These are phyloP conservation scores for Parafenestella ontariensis DNA, from an alignment of 2,329 filamentous ascomycete species.

Conservation along the genomic window DNA sequence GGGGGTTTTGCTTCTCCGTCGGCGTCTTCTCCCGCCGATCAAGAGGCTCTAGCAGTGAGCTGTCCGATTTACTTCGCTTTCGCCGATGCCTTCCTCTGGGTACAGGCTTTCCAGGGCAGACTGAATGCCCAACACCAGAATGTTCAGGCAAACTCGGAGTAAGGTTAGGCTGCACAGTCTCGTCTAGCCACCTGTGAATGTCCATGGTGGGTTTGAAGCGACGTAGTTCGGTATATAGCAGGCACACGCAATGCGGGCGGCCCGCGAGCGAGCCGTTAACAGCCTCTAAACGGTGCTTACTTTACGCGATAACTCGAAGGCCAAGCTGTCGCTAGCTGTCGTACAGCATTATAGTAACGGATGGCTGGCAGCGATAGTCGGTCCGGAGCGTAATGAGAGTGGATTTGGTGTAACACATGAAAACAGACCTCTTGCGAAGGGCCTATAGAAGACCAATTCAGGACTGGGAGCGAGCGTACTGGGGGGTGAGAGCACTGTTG, in stretches of 20 bases:
- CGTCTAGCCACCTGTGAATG: slow-evolving; percentile 54
- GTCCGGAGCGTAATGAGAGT: slow-evolving; percentile 19
- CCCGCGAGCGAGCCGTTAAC: slow-evolving; percentile 27
- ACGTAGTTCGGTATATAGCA: not conserved
- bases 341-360: slow-evolving; percentile 35
- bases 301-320: slow-evolving; percentile 16
- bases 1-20: slow-evolving; percentile 3
- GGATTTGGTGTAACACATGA: slow-evolving; percentile 33
- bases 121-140: slow-evolving; percentile 26
- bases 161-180: slow-evolving; percentile 46
- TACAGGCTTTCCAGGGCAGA: slow-evolving; percentile 25
- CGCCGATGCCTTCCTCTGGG: slow-evolving; percentile 32
- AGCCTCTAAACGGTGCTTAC: slow-evolving; percentile 3
- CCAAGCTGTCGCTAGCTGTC: slow-evolving; percentile 17
- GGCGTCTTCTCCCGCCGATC: slow-evolving; percentile 13
- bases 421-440: not conserved
- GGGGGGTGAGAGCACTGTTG: not conserved
- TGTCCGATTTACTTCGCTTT: slow-evolving; percentile 50
- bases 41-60: slow-evolving; percentile 44
- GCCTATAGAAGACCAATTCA: not conserved
- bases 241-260: slow-evolving; percentile 14
- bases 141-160: slow-evolving; percentile 32
- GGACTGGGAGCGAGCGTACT: not conserved
- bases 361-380: slow-evolving; percentile 21
- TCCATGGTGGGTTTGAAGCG: slow-evolving; percentile 45